Evolutionary conservation across 2,329 filamentous ascomycete genomes (phyloP).

Genomic region (Cytospora mali): DNA sequence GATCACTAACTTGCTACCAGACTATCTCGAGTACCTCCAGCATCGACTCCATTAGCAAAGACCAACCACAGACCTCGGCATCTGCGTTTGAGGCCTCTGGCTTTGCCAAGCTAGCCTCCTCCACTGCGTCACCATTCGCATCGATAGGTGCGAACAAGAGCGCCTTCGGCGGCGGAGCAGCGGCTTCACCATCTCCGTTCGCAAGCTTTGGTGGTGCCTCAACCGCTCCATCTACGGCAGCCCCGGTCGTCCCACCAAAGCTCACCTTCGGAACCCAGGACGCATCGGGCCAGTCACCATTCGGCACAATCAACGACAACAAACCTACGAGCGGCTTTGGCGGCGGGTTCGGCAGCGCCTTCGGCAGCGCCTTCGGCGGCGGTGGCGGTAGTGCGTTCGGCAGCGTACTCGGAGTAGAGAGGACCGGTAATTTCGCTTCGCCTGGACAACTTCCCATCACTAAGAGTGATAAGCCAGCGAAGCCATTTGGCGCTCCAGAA

Average conservation of each 20-base stretch:
- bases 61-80: constrained; percentile 49
- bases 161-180: constrained; percentile 52
- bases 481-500: constrained; percentile 76
- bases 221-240: constrained; percentile 32
- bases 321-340: constrained; percentile 37
- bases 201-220: constrained; percentile 42
- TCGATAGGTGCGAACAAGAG: constrained; percentile 52
- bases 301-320: constrained; percentile 44
- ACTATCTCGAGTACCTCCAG: constrained; percentile 32
- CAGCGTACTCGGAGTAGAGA: constrained; percentile 43
- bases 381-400: constrained; percentile 41
- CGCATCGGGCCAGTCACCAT: constrained; percentile 47
- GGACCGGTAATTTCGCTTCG: constrained; percentile 71
- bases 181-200: constrained; percentile 44
- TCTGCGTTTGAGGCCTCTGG: constrained; percentile 70
- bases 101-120: constrained; percentile 66
- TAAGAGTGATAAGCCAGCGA: constrained; percentile 63
- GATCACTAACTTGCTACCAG: constrained; percentile 26
- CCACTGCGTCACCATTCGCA: constrained; percentile 66
- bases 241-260: constrained; percentile 35
- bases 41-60: constrained; percentile 33
- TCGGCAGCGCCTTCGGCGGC: constrained; percentile 42
- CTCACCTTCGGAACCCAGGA: constrained; percentile 50
- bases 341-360: constrained; percentile 45
- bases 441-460: constrained; percentile 50